Percentiles rank a stretch among this genome's conserved stretches.
phyloP scores from a whole-genome alignment of 2,329 filamentous ascomycete genomes.

The Cercospora sp. region DNA sequence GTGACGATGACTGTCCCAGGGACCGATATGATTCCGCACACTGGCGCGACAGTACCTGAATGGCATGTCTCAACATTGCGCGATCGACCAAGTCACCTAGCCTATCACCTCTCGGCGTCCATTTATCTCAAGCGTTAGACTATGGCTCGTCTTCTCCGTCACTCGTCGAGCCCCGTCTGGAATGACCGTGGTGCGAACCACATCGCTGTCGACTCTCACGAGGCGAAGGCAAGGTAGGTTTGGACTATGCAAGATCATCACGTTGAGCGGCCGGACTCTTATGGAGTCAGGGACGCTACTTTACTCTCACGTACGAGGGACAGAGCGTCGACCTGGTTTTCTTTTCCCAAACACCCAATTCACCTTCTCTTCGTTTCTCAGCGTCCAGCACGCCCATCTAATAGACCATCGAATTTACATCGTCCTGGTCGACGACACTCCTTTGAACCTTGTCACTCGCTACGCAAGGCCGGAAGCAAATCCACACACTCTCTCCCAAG shows the following conservation, averaged over 20 bases:
- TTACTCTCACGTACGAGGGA: background rate
- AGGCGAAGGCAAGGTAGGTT: constrained; percentile 1
- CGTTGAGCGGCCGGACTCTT: constrained; percentile 2
- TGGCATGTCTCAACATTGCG: constrained; percentile 13
- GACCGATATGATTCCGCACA: constrained; percentile 13
- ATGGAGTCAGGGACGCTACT: background rate
- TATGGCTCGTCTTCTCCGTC: constrained; percentile 6
- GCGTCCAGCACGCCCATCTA: constrained; percentile 8
- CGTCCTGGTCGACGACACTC: constrained; percentile 17
- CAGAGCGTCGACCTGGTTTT: background rate
- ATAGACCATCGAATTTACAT: constrained; percentile 8
- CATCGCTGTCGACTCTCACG: background rate
- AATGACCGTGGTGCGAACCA: constrained; percentile 6
- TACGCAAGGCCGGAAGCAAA: constrained; percentile 3
- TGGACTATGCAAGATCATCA: constrained; percentile 1
- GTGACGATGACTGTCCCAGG: constrained; percentile 11
- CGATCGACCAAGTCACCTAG: background rate
- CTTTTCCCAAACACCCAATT: background rate
- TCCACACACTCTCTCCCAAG: background rate
- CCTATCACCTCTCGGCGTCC: constrained; percentile 12
- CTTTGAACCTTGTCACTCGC: constrained; percentile 5
- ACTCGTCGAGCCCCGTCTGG: constrained; percentile 3
- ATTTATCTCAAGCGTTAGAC: constrained; percentile 9
- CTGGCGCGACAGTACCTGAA: constrained; percentile 15
- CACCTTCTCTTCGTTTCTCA: constrained; percentile 1